These are phyloP conservation scores for Mortierella claussenii DNA, from an alignment of 192 early-diverging fungal species.

Conservation along the genomic window DNA sequence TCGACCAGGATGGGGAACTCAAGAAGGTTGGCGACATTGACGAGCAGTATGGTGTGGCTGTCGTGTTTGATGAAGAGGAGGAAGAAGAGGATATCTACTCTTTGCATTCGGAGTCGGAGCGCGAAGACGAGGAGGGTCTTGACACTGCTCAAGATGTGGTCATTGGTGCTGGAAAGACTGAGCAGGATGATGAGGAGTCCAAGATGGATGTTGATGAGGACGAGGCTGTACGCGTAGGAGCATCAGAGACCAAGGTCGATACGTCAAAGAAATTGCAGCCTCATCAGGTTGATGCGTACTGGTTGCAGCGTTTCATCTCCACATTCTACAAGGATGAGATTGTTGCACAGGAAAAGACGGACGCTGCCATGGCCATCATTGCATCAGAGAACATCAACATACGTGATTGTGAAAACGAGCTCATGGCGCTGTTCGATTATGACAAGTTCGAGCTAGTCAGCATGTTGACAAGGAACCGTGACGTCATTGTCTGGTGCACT, in stretches of 20 bases:
- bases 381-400: slow-evolving; percentile 66
- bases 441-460: slow-evolving; percentile 97
- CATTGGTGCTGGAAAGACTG: slow-evolving; percentile 50
- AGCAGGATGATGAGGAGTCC: slow-evolving; percentile 61
- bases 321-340: slow-evolving; percentile 87
- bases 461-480: slow-evolving; percentile 86
- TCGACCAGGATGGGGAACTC: slow-evolving; percentile 66
- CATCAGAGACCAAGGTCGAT: slow-evolving; percentile 50
- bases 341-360: slow-evolving; percentile 90
- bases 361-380: slow-evolving; percentile 78
- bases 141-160: slow-evolving; percentile 53
- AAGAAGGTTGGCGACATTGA: slow-evolving; percentile 71
- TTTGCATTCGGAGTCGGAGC: slow-evolving; percentile 72
- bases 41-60: slow-evolving; percentile 92
- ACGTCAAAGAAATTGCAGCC: slow-evolving; percentile 62
- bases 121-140: slow-evolving; percentile 66
- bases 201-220: slow-evolving; percentile 65
- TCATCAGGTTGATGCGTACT: slow-evolving; percentile 96
- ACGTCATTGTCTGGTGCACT: slow-evolving; percentile 93
- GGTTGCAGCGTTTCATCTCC: slow-evolving; percentile 91
- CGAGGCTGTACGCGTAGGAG: slow-evolving; percentile 65
- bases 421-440: slow-evolving; percentile 96
- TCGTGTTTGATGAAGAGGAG: slow-evolving; percentile 96
- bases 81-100: slow-evolving; percentile 85
- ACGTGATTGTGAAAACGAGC: slow-evolving; percentile 94